Conservation (phyloP, 2,329 filamentous ascomycete species). For the Alternaria sp. region DNA sequence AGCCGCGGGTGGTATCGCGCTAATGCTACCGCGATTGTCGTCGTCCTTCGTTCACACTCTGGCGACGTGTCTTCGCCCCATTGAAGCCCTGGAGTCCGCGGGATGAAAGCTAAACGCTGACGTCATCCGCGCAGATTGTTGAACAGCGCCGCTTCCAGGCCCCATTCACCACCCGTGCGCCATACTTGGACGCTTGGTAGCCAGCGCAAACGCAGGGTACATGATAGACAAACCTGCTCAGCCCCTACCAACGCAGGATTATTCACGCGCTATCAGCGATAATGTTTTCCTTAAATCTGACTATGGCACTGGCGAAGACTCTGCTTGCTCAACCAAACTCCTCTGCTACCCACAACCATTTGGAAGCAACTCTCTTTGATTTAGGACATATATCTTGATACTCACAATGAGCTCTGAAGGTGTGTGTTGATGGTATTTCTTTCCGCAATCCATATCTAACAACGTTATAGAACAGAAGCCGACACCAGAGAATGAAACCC, state of each 20-base stretch:
- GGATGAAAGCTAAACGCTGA: conserved; percentile 18
- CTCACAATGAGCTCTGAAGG: conserved; percentile 38
- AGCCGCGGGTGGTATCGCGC: background rate
- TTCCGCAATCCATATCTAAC: background rate
- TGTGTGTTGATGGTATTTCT: conserved; percentile 8
- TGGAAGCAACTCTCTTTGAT: background rate
- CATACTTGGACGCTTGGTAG: conserved; percentile 4
- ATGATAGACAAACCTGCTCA: conserved; percentile 27
- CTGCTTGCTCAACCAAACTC: background rate
- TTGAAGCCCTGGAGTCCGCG: background rate
- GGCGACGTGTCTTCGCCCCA: background rate
- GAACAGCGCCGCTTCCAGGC: conserved; percentile 21
- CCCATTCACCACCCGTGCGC: conserved; percentile 9
- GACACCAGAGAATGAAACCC: conserved; percentile 49
- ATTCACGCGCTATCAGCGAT: conserved; percentile 7
- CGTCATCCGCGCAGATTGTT: conserved; percentile 36
- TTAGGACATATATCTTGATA: background rate
- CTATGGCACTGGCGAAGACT: background rate
- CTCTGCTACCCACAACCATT: background rate
- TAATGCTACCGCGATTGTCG: background rate
- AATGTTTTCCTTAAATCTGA: conserved; percentile 12
- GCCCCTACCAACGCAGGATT: conserved; percentile 1
- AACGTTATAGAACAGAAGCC: conserved; percentile 32
- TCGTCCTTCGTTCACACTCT: background rate
- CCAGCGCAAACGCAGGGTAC: conserved; percentile 14